Conservation (phyloP, 805 yeast genomes). For the Saturnispora ahearnii region DNA sequence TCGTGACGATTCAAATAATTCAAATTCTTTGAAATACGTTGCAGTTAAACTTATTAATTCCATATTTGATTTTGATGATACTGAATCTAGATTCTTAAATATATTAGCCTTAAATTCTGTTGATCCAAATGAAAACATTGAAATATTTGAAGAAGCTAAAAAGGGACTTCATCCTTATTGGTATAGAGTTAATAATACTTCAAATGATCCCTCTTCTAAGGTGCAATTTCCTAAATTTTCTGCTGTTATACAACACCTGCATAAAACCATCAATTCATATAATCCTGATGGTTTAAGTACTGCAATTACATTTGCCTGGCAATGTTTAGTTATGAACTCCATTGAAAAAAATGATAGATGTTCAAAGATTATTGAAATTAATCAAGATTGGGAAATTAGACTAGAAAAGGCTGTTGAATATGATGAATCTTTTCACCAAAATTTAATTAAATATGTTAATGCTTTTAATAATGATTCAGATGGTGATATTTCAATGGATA, state of each 20-base stretch:
- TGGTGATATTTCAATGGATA: slow-evolving; percentile 12
- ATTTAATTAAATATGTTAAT: slow-evolving; percentile 18
- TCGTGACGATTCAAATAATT: slow-evolving; percentile 22
- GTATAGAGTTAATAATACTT: slow-evolving; percentile 38
- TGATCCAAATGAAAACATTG: slow-evolving; percentile 25
- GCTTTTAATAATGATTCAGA: slow-evolving; percentile 11
- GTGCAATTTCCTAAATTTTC: slow-evolving; percentile 46
- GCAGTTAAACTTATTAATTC: slow-evolving; percentile 58
- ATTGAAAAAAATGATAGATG: slow-evolving; percentile 37
- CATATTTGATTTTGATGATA: slow-evolving; percentile 56
- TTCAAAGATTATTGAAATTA: slow-evolving; percentile 43
- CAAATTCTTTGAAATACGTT: slow-evolving; percentile 36
- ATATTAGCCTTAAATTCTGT: slow-evolving; percentile 44
- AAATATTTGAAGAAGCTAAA: slow-evolving; percentile 63
- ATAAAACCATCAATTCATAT: slow-evolving; percentile 20
- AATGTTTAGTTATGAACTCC: slow-evolving; percentile 59
- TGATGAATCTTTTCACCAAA: slow-evolving; percentile 43
- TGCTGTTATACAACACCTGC: slow-evolving; percentile 26
- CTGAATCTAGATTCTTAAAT: slow-evolving; percentile 59
- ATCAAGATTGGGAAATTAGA: slow-evolving; percentile 66
- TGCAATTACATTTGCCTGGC: slow-evolving; percentile 46
- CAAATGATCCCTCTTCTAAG: slow-evolving; percentile 7
- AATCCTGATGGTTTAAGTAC: slow-evolving; percentile 18
- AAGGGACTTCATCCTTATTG: slow-evolving; percentile 81
- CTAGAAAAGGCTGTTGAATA: slow-evolving; percentile 59